phyloP scores from a whole-genome alignment of 495 filamentous ascomycete species.

The Patellaria atrata region DNA sequence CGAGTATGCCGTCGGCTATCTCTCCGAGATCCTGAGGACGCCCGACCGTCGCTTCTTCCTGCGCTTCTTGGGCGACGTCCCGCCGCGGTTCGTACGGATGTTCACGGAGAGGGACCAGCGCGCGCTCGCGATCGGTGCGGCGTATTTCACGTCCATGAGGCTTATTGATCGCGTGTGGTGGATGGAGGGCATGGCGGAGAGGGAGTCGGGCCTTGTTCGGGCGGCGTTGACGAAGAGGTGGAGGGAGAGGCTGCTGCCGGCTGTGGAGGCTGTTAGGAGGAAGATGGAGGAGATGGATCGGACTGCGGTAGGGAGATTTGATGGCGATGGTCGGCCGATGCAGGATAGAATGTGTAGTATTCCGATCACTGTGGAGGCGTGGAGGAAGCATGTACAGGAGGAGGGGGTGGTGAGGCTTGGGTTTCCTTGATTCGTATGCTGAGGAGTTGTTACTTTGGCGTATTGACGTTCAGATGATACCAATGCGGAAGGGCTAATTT shows the following conservation, averaged over 20 bases:
- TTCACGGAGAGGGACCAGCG: background rate
- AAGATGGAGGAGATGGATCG: too few relatives aligned
- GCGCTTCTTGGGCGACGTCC: constrained; percentile 1
- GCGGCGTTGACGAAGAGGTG: background rate
- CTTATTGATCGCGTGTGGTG: background rate
- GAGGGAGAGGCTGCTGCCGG: background rate
- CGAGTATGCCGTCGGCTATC: background rate
- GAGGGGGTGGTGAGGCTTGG: too few relatives aligned
- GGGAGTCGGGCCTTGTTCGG: background rate
- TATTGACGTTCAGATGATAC: too few relatives aligned
- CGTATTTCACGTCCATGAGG: constrained; percentile 2
- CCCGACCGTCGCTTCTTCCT: constrained; percentile 4
- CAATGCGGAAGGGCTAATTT: too few relatives aligned
- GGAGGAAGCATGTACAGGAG: too few relatives aligned
- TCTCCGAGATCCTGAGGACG: background rate
- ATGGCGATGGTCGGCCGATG: too few relatives aligned
- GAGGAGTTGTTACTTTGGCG: too few relatives aligned
- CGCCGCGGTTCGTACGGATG: background rate
- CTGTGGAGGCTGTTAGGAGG: background rate
- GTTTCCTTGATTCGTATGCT: too few relatives aligned
- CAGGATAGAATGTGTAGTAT: too few relatives aligned
- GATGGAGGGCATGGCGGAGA: constrained; percentile 1
- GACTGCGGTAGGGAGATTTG: too few relatives aligned
- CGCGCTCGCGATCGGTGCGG: background rate
- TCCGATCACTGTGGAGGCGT: too few relatives aligned